Base-by-base conservation (phyloP, 2,329 filamentous ascomycete species). In the Fusarium penzigii region DNA sequence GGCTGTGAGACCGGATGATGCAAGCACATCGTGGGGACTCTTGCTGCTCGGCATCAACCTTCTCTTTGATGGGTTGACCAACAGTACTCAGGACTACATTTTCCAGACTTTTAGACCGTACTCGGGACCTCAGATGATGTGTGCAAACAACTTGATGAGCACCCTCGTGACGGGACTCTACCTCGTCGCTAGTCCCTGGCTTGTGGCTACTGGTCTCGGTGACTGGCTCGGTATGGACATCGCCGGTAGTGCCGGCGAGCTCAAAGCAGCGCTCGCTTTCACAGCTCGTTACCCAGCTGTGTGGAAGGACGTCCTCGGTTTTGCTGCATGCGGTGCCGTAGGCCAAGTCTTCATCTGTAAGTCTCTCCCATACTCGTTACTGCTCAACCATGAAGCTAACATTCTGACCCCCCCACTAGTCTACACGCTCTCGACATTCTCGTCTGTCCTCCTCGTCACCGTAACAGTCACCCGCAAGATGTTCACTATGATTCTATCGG, bases 401-500 rank as follows among this genome's bases (percentile, higher is more conserved):
- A 34, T 17, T 25, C 5, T 25, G 20, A 25, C 20, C 20, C 20
- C 20, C 9, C 17, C 1, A 8, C 32, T 34, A 87, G 85, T 96
- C 79, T 92, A 96, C 74, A 97, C 94, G 0, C 82, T 99, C 6
- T 88, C 92, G 13, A 90, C 89, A 45, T 99, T 97, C 75, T 94
- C 90, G 10, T 94, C 89, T 10, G 83, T 99, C 44, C 81, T 97
- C 46, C 84, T 99, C 45, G 93, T 97, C 41, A 97, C 94, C 5
- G 92, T 99, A 3, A 99, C 92, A 2, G 94, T 99, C 42, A 99
- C 94, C 42, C 83, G 94, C 68, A 99, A 99, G 78, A 99, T 99
- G 94, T 83, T 97, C 70, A 97, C 93, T 61, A 99, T 99, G 94
- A 90, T 97, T 53, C 80, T 97, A 46, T 96, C 91, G 48, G 94